A percentile compares a stretch with the other conserved stretches of the same genome.
Conservation (phyloP, 805 yeast genomes). For the Wickerhamomyces alni region DNA sequence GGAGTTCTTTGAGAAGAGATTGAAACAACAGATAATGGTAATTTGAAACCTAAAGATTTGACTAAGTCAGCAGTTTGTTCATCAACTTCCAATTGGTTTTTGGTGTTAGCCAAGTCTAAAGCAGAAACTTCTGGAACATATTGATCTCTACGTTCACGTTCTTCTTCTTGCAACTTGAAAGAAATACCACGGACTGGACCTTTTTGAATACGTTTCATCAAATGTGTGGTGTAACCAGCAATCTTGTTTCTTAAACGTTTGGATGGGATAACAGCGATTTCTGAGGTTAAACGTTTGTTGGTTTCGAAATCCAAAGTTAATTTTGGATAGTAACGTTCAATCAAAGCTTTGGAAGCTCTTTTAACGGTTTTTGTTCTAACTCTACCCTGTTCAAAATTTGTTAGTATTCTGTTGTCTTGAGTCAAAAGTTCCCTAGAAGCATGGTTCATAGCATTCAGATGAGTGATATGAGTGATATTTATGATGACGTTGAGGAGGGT, state of each 20-base stretch:
- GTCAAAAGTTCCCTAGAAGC: too few species aligned
- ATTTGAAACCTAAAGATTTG: constrained; percentile 85
- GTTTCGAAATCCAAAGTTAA: constrained; percentile 98
- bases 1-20: constrained; percentile 85
- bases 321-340: constrained; percentile 99
- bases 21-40: constrained; percentile 80
- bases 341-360: constrained; percentile 99
- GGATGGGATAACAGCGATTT: constrained; percentile 98
- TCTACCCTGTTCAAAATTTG: constrained; percentile 68
- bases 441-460: too few species aligned
- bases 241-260: constrained; percentile 99
- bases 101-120: constrained; percentile 94
- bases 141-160: constrained; percentile 99
- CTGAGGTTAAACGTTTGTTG: constrained; percentile 99
- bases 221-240: constrained; percentile 99
- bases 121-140: constrained; percentile 99
- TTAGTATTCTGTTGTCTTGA: too few species aligned
- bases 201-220: constrained; percentile 99
- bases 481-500: too few species aligned
- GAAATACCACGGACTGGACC: constrained; percentile 99
- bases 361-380: constrained; percentile 99
- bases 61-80: constrained; percentile 94
- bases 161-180: constrained; percentile 99
- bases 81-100: constrained; percentile 95
- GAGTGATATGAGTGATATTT: too few species aligned